Conservation (phyloP, 2,329 filamentous ascomycete species). For the Whalleya microplaca region DNA sequence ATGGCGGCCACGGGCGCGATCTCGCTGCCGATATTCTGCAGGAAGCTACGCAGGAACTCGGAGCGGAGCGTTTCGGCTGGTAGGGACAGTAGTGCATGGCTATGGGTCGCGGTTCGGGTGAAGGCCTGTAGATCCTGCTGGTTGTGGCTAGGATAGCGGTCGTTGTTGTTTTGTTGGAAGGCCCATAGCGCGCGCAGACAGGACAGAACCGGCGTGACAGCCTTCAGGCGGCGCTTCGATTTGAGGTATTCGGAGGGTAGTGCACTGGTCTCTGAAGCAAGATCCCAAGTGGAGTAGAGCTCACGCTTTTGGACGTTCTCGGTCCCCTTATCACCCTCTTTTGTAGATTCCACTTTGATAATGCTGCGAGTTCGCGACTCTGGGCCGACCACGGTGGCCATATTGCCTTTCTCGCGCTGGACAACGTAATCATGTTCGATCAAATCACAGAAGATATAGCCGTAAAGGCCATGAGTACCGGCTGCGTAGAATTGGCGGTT, state of each 20-base stretch:
- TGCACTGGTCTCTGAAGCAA: constrained; percentile 77
- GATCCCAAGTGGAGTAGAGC: constrained; percentile 82
- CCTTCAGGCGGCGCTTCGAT: constrained; percentile 69
- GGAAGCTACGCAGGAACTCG: constrained; percentile 78
- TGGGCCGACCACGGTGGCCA: constrained; percentile 58
- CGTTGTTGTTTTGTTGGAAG: constrained; percentile 66
- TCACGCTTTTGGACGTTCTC: constrained; percentile 94
- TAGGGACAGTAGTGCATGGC: constrained; percentile 74
- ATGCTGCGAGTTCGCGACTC: constrained; percentile 82
- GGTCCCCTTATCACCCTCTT: constrained; percentile 69
- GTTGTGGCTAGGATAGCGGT: constrained; percentile 57
- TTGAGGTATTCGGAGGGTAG: constrained; percentile 72
- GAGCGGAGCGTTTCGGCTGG: constrained; percentile 69
- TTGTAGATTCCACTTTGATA: constrained; percentile 70
- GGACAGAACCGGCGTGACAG: constrained; percentile 82
- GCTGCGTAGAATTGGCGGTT: constrained; percentile 87
- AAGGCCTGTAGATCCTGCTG: constrained; percentile 73
- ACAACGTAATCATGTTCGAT: constrained; percentile 90
- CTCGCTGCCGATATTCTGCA: constrained; percentile 85
- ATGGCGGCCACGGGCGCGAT: constrained; percentile 86
- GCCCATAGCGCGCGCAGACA: constrained; percentile 91
- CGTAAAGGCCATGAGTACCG: constrained; percentile 85
- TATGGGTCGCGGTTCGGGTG: constrained; percentile 75
- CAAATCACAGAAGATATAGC: constrained; percentile 92
- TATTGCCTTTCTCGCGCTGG: constrained; percentile 80